phyloP scores from a whole-genome alignment of 129 eudicot genomes.

The Lactuca saligna region DNA sequence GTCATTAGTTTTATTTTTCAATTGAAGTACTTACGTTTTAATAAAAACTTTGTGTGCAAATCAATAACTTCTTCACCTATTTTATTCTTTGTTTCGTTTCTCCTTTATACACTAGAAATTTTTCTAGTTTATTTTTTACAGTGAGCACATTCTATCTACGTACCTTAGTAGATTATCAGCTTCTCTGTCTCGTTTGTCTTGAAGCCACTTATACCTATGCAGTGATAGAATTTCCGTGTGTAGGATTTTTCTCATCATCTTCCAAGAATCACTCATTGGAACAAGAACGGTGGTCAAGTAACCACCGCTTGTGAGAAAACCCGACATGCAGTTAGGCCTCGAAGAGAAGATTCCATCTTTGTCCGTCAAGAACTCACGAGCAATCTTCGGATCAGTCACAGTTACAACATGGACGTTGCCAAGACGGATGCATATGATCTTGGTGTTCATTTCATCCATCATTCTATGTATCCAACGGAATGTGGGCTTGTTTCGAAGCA shows the following conservation, averaged over 20 bases:
- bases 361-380: conserved; percentile 36
- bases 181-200: conserved; percentile 24
- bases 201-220: conserved; percentile 9
- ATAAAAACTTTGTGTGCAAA: no score
- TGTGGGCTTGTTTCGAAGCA: conserved; percentile 6
- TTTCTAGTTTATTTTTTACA: no score
- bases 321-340: conserved; percentile 28
- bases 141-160: background rate
- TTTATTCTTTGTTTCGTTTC: no score
- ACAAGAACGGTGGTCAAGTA: conserved; percentile 20
- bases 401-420: conserved; percentile 29
- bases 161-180: conserved; percentile 34
- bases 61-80: no score
- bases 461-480: conserved; percentile 1
- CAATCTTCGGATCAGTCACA: conserved; percentile 31
- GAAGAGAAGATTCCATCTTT: conserved; percentile 38
- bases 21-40: no score
- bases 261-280: conserved; percentile 38
- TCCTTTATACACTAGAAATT: no score
- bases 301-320: conserved; percentile 12
- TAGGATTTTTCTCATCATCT: conserved; percentile 32
- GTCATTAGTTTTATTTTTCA: no score
- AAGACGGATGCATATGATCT: conserved; percentile 31
- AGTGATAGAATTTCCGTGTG: conserved; percentile 15
- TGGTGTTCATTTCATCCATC: conserved; percentile 31